phyloP scores from a whole-genome alignment of 139 green algal species.

The Micractinium sp. region DNA sequence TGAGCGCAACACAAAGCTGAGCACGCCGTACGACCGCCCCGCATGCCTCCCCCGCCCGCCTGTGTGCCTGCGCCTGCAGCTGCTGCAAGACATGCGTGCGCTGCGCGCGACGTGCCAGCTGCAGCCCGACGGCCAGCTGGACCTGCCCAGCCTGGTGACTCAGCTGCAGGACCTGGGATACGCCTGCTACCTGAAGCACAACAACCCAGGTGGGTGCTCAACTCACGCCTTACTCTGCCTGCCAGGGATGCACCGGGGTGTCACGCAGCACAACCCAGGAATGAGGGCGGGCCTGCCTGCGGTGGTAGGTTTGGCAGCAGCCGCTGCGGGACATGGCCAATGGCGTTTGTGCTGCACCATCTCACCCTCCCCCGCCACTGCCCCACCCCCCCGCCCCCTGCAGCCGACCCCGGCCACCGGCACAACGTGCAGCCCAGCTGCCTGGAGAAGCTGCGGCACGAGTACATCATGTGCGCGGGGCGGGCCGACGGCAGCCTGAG shows the following conservation, averaged over 20 bases:
- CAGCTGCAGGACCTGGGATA: conserved; percentile 39
- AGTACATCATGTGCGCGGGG: conserved; percentile 42
- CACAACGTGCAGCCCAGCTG: conserved; percentile 39
- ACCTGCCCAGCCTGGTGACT: conserved; percentile 22
- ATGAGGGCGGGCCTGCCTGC: not conserved
- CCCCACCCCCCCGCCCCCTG: not conserved
- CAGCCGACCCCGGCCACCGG: conserved; percentile 29
- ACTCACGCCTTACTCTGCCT: too few species aligned
- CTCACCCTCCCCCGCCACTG: not conserved
- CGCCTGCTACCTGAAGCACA: conserved; percentile 32
- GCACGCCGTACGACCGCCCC: not conserved
- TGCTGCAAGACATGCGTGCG: conserved; percentile 43
- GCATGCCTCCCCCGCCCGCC: not conserved
- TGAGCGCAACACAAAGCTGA: not conserved
- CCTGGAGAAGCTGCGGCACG: conserved; percentile 48
- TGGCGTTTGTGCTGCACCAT: not conserved
- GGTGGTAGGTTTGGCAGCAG: not conserved
- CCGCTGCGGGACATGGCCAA: too few species aligned
- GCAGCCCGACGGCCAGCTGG: conserved; percentile 21
- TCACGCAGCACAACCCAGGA: too few species aligned
- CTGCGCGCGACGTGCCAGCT: not conserved
- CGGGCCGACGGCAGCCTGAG: conserved; percentile 27
- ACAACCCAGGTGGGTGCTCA: conserved; percentile 19
- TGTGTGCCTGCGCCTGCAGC: not conserved
- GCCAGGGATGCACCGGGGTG: too few species aligned